Percentiles rank a stretch among this genome's conserved stretches.
Evolutionary conservation across 148 eudicot genomes (phyloP).

Genomic region (Cornus suecica): DNA sequence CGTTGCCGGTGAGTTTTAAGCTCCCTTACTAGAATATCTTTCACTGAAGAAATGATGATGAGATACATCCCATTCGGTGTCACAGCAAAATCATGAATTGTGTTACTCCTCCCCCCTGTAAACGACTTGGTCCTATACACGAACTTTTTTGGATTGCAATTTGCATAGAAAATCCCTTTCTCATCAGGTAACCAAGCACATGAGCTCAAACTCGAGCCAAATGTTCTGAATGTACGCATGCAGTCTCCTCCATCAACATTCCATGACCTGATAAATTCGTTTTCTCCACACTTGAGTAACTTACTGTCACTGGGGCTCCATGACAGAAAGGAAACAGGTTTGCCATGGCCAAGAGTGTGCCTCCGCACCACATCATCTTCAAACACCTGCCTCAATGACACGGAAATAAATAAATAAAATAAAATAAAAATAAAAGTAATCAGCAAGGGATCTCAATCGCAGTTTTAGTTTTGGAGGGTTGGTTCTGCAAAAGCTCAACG

Average conservation of each 20-base stretch:
- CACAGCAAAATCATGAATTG: not conserved
- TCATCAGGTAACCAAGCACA: not conserved
- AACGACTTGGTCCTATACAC: not conserved
- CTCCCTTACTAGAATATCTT: no score
- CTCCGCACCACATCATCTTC: not conserved
- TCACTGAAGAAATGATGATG: not conserved
- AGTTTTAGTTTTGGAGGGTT: not conserved
- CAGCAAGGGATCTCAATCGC: not conserved
- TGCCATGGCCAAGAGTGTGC: not conserved
- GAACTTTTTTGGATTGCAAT: not conserved
- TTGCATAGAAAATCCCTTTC: not conserved
- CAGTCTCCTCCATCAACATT: not conserved
- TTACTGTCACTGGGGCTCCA: not conserved
- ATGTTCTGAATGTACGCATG: no score
- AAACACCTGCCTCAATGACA: not conserved
- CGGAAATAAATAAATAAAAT: not conserved
- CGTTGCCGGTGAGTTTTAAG: not conserved
- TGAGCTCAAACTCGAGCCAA: not conserved
- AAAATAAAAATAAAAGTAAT: no score
- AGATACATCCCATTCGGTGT: not conserved
- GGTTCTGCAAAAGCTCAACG: not conserved
- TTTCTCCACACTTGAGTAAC: not conserved
- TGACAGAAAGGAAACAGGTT: not conserved
- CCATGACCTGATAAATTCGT: not conserved
- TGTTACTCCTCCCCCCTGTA: not conserved